These are phyloP conservation scores for Sporisorium graminicola DNA, from an alignment of 1,284 basidiomycete genomes.

Conservation along the genomic window DNA sequence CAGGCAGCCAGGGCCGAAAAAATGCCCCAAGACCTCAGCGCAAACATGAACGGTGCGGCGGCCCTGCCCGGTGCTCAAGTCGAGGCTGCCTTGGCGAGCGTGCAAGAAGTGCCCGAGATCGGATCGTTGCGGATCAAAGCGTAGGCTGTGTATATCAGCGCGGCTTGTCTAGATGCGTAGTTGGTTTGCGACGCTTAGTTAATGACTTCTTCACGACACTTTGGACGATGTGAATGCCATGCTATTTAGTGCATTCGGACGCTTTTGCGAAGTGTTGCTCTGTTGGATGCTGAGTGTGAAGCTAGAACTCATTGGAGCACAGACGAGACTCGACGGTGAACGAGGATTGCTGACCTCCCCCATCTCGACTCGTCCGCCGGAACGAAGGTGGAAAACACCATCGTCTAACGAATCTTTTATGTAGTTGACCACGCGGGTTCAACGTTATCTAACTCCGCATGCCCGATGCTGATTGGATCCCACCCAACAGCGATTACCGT, in stretches of 20 bases:
- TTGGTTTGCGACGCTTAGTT: neutral
- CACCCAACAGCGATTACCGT: no score
- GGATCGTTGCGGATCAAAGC: conserved; percentile 35
- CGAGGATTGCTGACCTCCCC: neutral
- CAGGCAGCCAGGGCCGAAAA: conserved; percentile 33
- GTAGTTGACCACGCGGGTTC: neutral
- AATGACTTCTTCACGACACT: neutral
- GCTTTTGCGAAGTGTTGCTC: no score
- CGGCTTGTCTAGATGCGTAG: neutral
- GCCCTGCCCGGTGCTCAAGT: neutral
- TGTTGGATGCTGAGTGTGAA: no score
- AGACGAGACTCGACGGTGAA: no score
- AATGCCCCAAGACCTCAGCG: conserved; percentile 22
- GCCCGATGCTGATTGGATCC: no score
- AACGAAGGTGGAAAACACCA: neutral
- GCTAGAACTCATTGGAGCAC: no score
- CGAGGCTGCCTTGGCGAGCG: conserved; percentile 20
- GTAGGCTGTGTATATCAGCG: neutral
- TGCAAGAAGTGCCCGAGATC: conserved; percentile 31
- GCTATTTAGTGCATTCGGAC: no score
- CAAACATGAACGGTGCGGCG: neutral
- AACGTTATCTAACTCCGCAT: no score
- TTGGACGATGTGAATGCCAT: neutral
- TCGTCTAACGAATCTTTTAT: neutral
- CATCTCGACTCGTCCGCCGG: neutral